phyloP scores from a whole-genome alignment of 768 basidiomycete species.

The Psilocybe cubensis region DNA sequence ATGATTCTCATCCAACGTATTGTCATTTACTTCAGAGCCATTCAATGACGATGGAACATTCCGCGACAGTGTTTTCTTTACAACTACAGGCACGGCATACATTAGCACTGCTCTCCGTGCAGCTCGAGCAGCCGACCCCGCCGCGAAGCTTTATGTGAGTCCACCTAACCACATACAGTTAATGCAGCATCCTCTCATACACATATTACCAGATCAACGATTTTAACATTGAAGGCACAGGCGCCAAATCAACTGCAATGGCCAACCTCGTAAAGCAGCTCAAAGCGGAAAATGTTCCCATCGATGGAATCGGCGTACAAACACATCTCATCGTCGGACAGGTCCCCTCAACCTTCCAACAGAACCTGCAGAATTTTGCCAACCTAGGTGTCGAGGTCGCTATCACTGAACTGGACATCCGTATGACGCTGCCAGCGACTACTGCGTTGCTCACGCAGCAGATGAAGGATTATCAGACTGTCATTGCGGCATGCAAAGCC shows the following conservation, averaged over 20 bases:
- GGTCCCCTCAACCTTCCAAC: slow-evolving; percentile 50
- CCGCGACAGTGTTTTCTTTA: slow-evolving; percentile 57
- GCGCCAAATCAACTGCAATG: slow-evolving; percentile 62
- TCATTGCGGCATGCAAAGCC: slow-evolving; percentile 55
- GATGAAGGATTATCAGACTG: slow-evolving; percentile 57
- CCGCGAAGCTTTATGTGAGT: slow-evolving; percentile 58
- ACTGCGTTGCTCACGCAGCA: slow-evolving; percentile 54
- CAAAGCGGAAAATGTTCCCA: slow-evolving; percentile 49
- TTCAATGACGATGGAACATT: slow-evolving; percentile 67
- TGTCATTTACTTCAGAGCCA: slow-evolving; percentile 34
- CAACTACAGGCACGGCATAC: slow-evolving; percentile 48
- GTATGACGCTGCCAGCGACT: slow-evolving; percentile 59
- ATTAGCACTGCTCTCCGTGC: slow-evolving; percentile 55
- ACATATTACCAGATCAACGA: slow-evolving; percentile 34
- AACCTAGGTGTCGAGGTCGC: slow-evolving; percentile 71
- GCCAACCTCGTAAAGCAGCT: slow-evolving; percentile 56
- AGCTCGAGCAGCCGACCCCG: slow-evolving; percentile 57
- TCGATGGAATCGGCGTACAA: slow-evolving; percentile 67
- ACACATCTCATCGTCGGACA: slow-evolving; percentile 63
- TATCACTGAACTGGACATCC: slow-evolving; percentile 70
- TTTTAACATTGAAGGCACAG: slow-evolving; percentile 45
- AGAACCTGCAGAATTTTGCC: slow-evolving; percentile 55
- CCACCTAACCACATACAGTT: background rate
- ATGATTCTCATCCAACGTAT: background rate
- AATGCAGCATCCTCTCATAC: background rate